Conservation (phyloP, 495 filamentous ascomycete genomes). For the Viridothelium virens region DNA sequence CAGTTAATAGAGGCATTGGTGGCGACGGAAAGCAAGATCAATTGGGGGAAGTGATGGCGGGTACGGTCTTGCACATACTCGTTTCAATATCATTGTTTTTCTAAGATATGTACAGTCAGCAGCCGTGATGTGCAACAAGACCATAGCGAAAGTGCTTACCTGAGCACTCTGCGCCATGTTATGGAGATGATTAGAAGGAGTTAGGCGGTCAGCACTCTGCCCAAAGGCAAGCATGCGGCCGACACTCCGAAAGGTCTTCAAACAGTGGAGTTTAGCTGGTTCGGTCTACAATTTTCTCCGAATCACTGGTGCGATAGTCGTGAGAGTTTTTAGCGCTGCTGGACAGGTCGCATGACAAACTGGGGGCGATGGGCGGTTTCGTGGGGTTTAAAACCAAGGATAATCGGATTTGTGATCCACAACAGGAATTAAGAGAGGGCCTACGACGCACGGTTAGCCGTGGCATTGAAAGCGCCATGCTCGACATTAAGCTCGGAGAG, state of each 20-base stretch:
- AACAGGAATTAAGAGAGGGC: neutral
- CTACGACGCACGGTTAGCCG: neutral
- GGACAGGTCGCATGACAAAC: neutral
- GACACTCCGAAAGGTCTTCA: neutral
- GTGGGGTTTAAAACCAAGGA: neutral
- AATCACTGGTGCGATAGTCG: too few species aligned
- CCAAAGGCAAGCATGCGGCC: neutral
- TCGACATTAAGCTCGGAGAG: neutral
- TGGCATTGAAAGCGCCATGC: neutral
- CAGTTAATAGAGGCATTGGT: conserved; percentile 1
- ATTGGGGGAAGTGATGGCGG: neutral
- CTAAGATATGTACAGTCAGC: conserved; percentile 6
- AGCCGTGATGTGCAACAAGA: neutral
- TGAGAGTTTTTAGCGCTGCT: too few species aligned
- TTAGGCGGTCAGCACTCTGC: neutral
- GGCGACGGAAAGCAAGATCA: neutral
- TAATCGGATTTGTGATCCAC: neutral
- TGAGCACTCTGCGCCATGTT: conserved; percentile 11
- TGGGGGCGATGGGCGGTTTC: neutral
- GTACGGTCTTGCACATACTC: neutral
- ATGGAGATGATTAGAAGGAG: neutral
- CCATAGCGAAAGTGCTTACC: neutral
- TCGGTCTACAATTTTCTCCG: too few species aligned
- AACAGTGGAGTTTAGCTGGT: too few species aligned
- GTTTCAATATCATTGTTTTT: conserved; percentile 9